These are phyloP conservation scores for Aspergillus saccharolyticus DNA, from an alignment of 495 filamentous ascomycete genomes.

Conservation along the genomic window DNA sequence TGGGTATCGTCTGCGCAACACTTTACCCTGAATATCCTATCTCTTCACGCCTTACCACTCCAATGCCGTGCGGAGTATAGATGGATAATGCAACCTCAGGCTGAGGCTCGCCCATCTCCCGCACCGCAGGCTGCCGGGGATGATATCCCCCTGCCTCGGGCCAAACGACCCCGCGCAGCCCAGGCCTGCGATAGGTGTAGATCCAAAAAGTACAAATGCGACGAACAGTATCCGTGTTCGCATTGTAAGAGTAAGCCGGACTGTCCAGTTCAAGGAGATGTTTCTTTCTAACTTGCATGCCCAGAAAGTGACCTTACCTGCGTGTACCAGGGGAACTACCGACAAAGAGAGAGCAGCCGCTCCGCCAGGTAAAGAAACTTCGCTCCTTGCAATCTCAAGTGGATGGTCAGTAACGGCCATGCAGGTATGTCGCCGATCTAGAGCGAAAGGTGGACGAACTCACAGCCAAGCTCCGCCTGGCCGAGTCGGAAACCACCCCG, in stretches of 20 bases:
- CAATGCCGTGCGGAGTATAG: constrained; percentile 3
- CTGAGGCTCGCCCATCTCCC: constrained; percentile 12
- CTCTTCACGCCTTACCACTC: not conserved
- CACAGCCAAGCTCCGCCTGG: constrained; percentile 22
- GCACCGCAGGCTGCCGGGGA: constrained; percentile 12
- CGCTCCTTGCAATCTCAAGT: not conserved
- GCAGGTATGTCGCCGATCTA: constrained; percentile 33
- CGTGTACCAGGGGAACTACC: constrained; percentile 36
- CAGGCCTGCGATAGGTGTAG: constrained; percentile 40
- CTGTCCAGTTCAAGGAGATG: not conserved
- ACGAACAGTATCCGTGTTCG: constrained; percentile 37
- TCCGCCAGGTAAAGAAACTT: constrained; percentile 28
- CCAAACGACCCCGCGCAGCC: constrained; percentile 36
- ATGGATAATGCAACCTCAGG: constrained; percentile 18
- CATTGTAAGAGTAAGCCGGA: constrained; percentile 36
- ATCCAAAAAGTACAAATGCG: constrained; percentile 43
- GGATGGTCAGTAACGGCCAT: not conserved
- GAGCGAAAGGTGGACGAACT: constrained; percentile 38
- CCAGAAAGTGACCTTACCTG: constrained; percentile 30
- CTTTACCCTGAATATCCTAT: too few species aligned
- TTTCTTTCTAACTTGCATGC: not conserved
- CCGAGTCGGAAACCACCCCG: constrained; percentile 19
- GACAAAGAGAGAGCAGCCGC: constrained; percentile 31
- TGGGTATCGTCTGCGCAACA: too few species aligned
- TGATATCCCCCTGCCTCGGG: constrained; percentile 24